These are phyloP conservation scores for Amaranthus tricolor DNA, from an alignment of 179 eudicot genomes.

Conservation along the genomic window DNA sequence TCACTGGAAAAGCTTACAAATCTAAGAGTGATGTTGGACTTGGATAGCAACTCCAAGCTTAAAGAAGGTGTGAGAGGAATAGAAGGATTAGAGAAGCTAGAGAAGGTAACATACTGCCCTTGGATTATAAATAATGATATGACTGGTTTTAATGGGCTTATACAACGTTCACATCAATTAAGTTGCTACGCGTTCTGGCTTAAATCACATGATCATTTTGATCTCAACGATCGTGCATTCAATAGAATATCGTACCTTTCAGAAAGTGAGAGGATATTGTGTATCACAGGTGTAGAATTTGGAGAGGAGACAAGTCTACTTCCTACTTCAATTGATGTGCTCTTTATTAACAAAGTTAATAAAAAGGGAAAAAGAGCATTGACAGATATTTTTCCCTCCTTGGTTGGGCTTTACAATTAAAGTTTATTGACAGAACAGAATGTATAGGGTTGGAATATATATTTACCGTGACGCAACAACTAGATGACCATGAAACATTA, in stretches of 20 bases:
- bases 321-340: background rate
- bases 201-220: background rate
- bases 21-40: conserved; percentile 3
- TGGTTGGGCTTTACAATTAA: background rate
- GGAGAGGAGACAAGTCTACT: background rate
- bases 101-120: conserved; percentile 6
- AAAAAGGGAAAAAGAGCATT: background rate
- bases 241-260: too few species aligned
- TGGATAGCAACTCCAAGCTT: background rate
- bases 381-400: background rate
- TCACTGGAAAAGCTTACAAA: conserved; percentile 22
- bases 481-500: background rate
- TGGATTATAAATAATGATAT: conserved; percentile 8
- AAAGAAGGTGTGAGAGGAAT: conserved; percentile 8
- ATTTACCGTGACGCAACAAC: background rate
- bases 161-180: background rate
- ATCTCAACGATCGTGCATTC: too few species aligned
- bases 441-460: conserved; percentile 9
- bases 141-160: conserved; percentile 5
- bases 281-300: background rate
- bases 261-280: background rate
- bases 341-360: background rate
- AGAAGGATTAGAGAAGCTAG: conserved; percentile 8
- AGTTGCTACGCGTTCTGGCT: background rate
- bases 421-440: background rate